These are phyloP conservation scores for Shiraia bambusicola DNA, from an alignment of 2,329 filamentous ascomycete species.

Conservation along the genomic window DNA sequence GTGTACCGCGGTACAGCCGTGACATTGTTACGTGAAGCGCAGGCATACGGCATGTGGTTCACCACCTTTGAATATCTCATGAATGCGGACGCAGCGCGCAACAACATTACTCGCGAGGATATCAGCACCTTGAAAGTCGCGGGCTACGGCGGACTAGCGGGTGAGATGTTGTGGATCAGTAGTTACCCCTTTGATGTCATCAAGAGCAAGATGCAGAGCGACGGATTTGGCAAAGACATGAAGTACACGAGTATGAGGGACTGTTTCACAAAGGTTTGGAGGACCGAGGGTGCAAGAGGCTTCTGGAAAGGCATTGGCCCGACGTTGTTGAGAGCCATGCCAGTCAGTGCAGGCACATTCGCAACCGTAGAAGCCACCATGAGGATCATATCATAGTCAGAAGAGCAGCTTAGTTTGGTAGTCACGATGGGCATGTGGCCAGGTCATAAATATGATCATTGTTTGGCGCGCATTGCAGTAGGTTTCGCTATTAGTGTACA, in stretches of 20 bases:
- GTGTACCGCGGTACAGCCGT: slow-evolving; percentile 87
- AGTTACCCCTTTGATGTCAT: slow-evolving; percentile 97
- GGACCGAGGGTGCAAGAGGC: slow-evolving; percentile 71
- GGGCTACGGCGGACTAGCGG: slow-evolving; percentile 87
- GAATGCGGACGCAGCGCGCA: slow-evolving; percentile 81
- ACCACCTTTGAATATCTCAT: slow-evolving; percentile 93
- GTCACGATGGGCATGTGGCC: no score
- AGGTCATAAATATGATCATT: no score
- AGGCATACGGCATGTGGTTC: slow-evolving; percentile 97
- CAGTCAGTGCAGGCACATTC: slow-evolving; percentile 96
- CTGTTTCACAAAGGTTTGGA: slow-evolving; percentile 82
- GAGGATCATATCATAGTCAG: slow-evolving; percentile 17
- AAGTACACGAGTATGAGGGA: slow-evolving; percentile 81
- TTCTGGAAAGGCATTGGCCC: slow-evolving; percentile 96
- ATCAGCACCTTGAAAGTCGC: slow-evolving; percentile 85
- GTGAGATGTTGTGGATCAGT: slow-evolving; percentile 87
- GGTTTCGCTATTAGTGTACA: no score
- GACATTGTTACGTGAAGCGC: slow-evolving; percentile 83
- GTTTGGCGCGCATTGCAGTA: no score
- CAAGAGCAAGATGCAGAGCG: slow-evolving; percentile 99
- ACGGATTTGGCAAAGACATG: slow-evolving; percentile 75
- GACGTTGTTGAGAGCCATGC: slow-evolving; percentile 91
- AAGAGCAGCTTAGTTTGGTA: background rate
- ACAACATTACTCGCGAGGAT: slow-evolving; percentile 71
- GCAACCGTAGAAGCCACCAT: slow-evolving; percentile 58